A percentile compares a stretch with the other conserved stretches of the same genome.
These are phyloP conservation scores for Pythium phragmitis DNA, from an alignment of 352 stramenopile genomes.

Conservation along the genomic window DNA sequence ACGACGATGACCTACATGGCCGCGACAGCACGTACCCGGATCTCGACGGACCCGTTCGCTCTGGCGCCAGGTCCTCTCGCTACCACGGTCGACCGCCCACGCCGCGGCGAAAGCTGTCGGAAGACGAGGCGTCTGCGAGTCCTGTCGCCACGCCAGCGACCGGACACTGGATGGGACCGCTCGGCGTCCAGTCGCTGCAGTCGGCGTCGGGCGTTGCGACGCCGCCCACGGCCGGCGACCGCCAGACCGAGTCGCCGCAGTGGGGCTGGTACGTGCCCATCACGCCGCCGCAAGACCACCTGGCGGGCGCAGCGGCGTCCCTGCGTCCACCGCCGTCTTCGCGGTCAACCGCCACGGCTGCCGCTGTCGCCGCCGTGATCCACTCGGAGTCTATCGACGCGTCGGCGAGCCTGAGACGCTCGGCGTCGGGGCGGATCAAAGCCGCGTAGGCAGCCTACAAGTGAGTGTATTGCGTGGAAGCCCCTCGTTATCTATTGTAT, in stretches of 20 bases:
- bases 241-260: constrained; percentile 72
- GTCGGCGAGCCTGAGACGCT: constrained; percentile 22
- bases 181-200: constrained; percentile 23
- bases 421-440: constrained; percentile 28
- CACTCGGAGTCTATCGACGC: background rate
- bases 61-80: background rate
- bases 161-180: constrained; percentile 21
- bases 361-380: background rate
- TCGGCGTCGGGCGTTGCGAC: background rate
- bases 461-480: background rate
- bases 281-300: constrained; percentile 72
- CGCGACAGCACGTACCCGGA: constrained; percentile 11
- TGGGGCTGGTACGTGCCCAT: constrained; percentile 89
- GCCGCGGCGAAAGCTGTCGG: constrained; percentile 1
- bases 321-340: background rate
- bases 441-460: constrained; percentile 9
- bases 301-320: background rate
- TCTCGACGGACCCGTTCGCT: constrained; percentile 19
- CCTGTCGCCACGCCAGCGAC: background rate
- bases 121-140: background rate
- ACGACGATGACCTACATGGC: constrained; percentile 28
- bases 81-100: constrained; percentile 10
- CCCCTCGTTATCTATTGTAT: constrained; percentile 6
- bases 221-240: constrained; percentile 12
- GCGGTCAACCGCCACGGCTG: background rate